Evolutionary conservation across 2,329 filamentous ascomycete species (phyloP).

Genomic region (Ramularia endophylla): DNA sequence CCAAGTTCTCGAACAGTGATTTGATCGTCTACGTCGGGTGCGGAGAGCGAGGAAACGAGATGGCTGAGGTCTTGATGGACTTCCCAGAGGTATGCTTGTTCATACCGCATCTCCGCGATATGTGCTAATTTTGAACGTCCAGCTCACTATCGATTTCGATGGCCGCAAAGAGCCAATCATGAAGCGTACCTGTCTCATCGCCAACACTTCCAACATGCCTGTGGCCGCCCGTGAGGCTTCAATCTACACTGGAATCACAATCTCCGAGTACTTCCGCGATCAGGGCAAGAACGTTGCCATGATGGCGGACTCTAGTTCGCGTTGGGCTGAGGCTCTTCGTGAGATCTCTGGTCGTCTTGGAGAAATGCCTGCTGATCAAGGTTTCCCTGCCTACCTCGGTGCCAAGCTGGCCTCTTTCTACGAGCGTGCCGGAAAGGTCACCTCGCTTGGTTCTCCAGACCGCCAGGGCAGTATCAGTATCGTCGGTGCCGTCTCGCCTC

Average conservation of each 20-base stretch:
- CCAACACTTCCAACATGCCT: conserved; percentile 99
- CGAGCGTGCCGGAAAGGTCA: conserved; percentile 88
- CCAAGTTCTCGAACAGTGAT: conserved; percentile 99
- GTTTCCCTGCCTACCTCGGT: conserved; percentile 96
- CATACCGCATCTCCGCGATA: background rate
- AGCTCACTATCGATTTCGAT: conserved; percentile 86
- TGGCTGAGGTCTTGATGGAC: conserved; percentile 99
- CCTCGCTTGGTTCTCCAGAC: conserved; percentile 80
- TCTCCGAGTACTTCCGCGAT: conserved; percentile 95
- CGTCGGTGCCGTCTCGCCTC: conserved; percentile 93
- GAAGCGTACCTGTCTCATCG: conserved; percentile 98
- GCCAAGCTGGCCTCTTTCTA: conserved; percentile 99
- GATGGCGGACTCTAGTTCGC: conserved; percentile 99
- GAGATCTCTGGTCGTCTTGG: conserved; percentile 97
- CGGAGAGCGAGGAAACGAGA: conserved; percentile 96
- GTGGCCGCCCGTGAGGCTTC: conserved; percentile 97
- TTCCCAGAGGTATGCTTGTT: conserved; percentile 67
- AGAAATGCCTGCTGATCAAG: conserved; percentile 99
- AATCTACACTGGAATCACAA: conserved; percentile 90
- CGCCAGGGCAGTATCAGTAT: conserved; percentile 92
- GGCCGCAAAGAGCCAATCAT: conserved; percentile 98
- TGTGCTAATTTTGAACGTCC: conserved; percentile 18
- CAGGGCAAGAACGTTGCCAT: conserved; percentile 97
- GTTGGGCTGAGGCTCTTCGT: conserved; percentile 97
- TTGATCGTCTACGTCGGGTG: conserved; percentile 95